Evolutionary conservation across 129 eudicot genomes (phyloP).

Genomic region (Artemisia tridentata): DNA sequence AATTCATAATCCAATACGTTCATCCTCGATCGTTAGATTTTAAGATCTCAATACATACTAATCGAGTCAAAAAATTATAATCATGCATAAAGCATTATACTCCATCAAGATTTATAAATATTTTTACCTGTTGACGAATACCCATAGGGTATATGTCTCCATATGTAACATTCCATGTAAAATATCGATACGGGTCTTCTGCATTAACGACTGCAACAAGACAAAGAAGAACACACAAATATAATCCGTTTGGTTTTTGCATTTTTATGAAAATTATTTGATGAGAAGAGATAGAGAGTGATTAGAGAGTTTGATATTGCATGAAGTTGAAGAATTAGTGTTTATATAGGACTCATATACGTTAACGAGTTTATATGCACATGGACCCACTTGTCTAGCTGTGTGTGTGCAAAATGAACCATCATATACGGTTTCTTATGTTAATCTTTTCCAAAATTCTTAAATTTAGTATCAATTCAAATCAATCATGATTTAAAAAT

Average conservation of each 20-base stretch:
- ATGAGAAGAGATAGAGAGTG: neutral
- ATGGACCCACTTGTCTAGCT: slow-evolving; percentile 29
- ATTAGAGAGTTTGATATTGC: slow-evolving; percentile 12
- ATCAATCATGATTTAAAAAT: too few species aligned
- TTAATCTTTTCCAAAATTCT: too few species aligned
- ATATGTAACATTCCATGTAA: slow-evolving; percentile 63
- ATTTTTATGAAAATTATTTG: slow-evolving; percentile 12
- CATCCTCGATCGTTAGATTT: neutral
- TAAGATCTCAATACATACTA: neutral
- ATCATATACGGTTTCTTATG: neutral
- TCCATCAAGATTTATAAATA: neutral
- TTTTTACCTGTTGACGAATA: slow-evolving; percentile 56
- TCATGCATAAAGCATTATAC: neutral
- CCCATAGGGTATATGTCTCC: slow-evolving; percentile 80
- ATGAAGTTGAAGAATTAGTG: slow-evolving; percentile 24
- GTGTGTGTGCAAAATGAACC: slow-evolving; percentile 19
- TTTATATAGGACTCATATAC: slow-evolving; percentile 31
- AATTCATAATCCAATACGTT: neutral
- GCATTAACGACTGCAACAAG: slow-evolving; percentile 35
- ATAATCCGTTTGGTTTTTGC: slow-evolving; percentile 19
- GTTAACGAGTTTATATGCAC: slow-evolving; percentile 12
- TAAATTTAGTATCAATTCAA: too few species aligned
- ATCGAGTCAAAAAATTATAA: neutral
- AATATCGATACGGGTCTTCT: slow-evolving; percentile 65
- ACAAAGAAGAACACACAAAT: slow-evolving; percentile 8